Evolutionary conservation across 2,329 filamentous ascomycete species (phyloP), one percentile per base, ranked within the genome.

Genomic region (Stachybotrys elegans): DNA sequence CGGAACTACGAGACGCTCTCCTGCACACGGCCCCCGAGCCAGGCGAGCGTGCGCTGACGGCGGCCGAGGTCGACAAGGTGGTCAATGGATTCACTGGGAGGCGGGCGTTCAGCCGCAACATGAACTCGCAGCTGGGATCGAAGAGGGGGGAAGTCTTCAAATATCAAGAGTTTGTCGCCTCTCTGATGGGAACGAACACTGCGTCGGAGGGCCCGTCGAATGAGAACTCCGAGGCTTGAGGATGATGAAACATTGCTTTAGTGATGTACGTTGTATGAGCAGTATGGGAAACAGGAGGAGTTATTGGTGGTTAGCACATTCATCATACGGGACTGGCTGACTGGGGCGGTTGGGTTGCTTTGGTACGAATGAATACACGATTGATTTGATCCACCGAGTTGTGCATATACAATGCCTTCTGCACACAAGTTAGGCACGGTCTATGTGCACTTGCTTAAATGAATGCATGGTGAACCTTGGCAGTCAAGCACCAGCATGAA

Each of bases 111-210:
- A 86, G 82, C 38, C 88, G 84, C 54, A 72, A 65, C 56, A 71
- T 70, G 62, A 62, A 66, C 56, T 61, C 71, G 50, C 66, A 79
- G 48, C 50, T 83, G 58, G 66, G 75, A 45, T 57, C 65, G 9
- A 85, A 83, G 58, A 77, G 86, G 49, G 88, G 88, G 1, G 92
- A 97, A 48, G 90, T 97, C 1, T 97, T 98, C 66, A 81, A 83
- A 57, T 98, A 97, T 61, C 82, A 88, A 49, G 93, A 98, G 46
- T 97, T 97, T 68, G 88, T 97, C 50, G 78, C 75, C 50, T 84
- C 78, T 21, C 70, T 87, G 40, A 73, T 78, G 54, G 82, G 83
- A 3, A 72, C 76, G 9, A 76, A 67, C 43, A 66, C 62, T 22
- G 59, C 54, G 14, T 58, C 64, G 4, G 68, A 69, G 38, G 48